Evolutionary conservation across 306 rosid species (phyloP), one percentile per base, ranked within the genome.

Genomic region (Glycine soja): DNA sequence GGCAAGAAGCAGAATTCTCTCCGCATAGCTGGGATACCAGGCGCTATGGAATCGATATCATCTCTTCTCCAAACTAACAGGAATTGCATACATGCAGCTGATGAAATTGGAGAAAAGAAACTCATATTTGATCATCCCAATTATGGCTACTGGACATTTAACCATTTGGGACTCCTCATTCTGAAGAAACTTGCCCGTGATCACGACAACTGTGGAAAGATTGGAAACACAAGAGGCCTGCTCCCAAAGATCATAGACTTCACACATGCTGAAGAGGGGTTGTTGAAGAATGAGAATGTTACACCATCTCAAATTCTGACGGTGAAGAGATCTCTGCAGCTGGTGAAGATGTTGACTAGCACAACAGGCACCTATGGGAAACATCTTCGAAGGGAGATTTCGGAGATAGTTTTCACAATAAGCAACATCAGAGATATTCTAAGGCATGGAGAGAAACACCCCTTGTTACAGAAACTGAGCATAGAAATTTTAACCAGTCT

Each of bases 131-230:
- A 93, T 61, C 83, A 87, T 79, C 90, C 83, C 0, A 75, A 82
- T 86, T 93, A 93, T 40, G 92, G 82, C 8, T 88, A 81, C 70
- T 93, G 93, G 99, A 90, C 90, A 80, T 93, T 93, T 83, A 93
- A 90, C 86, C 92, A 89, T 43, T 79, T 92, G 46, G 99, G 99
- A 74, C 94, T 96, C 24, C 81, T 85, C 34, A 92, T 96, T 81
- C 85, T 96, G 83, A 96, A 92, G 50, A 92, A 92, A 80, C 97
- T 96, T 50, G 93, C 97, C 0, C 92, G 80, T n/a, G 92, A 93
- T 75, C 99, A 87, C n/a, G 98, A 96, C 72, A 96, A 89, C 82
- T 93, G 97, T 62, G 97, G 98, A 32, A 96, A 96, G 88, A 96
- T 96, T 59, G 99, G 98, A 53, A 91, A 85, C 72, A 93, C 99